Evolutionary conservation across 768 basidiomycete species (phyloP), one percentile per base, ranked within the genome.

Genomic region (Gymnopilus dilepis): DNA sequence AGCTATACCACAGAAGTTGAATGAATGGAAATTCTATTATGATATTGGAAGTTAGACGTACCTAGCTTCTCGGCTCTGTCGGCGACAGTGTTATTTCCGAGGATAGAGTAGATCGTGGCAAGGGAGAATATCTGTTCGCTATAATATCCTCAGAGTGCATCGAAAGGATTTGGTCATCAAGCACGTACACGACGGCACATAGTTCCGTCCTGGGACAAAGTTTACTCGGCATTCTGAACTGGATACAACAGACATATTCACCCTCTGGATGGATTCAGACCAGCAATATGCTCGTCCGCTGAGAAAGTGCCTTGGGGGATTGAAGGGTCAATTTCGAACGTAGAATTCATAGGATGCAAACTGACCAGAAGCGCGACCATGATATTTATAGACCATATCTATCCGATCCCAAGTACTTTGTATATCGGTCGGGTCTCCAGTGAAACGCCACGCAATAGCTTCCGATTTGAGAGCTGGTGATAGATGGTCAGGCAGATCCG

Each of bases 71-170:
- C 78, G 3, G 66, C 74, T 55, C 77, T 68, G 42, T 80, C 79
- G 22, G 78, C 78, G 17, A 80, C 67, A n/a, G 77, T 69, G 59
- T 78, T 80, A 61, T 80, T 77, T 0, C 78, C 79, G 21, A 80
- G 75, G 17, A 71, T 77, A 54, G 78, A 74, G 57, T 80, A 80
- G 40, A 80, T 74, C 1, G 76, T 74, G 1, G 77, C 76, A 8
- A 80, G 66, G 0, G 78, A 80, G 61, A 80, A 80, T 1, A 80
- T 80, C 60, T 80, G 79, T 59, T 80, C 79, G 1, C 78, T 80
- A 24, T 9, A 8, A 50, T n/a, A 21, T 21, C n/a, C 12, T 58
- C 26, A 48, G 50, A 53, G 17, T 26, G n/a, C 22, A 4, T 12
- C n/a, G 4, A 24, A n/a, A 13, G 8, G n/a, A 12, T 53, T 33